Conservation (phyloP, 805 yeast genomes). For the Tetrapisispora pingtungensis region DNA sequence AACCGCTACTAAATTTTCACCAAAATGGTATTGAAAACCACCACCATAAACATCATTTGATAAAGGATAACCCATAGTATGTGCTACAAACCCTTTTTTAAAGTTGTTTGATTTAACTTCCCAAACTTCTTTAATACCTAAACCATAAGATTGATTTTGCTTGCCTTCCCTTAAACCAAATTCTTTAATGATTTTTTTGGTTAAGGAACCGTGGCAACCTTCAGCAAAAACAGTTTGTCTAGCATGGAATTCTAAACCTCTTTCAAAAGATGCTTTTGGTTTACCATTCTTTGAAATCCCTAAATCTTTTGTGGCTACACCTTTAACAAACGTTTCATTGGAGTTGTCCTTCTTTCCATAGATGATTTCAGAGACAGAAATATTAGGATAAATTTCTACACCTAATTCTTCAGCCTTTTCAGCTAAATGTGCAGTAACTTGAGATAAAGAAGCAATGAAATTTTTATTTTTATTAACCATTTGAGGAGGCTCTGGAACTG, state of each 20-base stretch:
- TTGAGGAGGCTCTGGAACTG: conserved; percentile 90
- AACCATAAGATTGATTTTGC: conserved; percentile 78
- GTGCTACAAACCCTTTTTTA: conserved; percentile 71
- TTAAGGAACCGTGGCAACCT: conserved; percentile 95
- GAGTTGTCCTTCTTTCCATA: conserved; percentile 36
- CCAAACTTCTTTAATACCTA: conserved; percentile 97
- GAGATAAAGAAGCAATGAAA: conserved; percentile 74
- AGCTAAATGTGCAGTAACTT: conserved; percentile 70
- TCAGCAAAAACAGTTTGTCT: conserved; percentile 85
- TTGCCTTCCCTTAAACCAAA: conserved; percentile 57
- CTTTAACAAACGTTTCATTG: conserved; percentile 41
- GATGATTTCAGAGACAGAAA: conserved; percentile 71
- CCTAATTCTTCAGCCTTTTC: conserved; percentile 90
- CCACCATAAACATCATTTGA: conserved; percentile 77
- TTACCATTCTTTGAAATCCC: conserved; percentile 68
- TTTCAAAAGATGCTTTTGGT: conserved; percentile 77
- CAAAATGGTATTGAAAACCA: conserved; percentile 95
- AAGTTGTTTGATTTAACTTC: conserved; percentile 78
- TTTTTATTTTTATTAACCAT: conserved; percentile 73
- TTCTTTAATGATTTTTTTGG: conserved; percentile 64
- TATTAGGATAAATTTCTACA: conserved; percentile 86
- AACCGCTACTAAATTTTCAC: conserved; percentile 81
- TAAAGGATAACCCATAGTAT: conserved; percentile 84
- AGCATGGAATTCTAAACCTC: conserved; percentile 96
- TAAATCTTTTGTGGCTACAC: conserved; percentile 91